These are phyloP conservation scores for Echium plantagineum DNA, from an alignment of 257 asterid genomes.

Conservation along the genomic window DNA sequence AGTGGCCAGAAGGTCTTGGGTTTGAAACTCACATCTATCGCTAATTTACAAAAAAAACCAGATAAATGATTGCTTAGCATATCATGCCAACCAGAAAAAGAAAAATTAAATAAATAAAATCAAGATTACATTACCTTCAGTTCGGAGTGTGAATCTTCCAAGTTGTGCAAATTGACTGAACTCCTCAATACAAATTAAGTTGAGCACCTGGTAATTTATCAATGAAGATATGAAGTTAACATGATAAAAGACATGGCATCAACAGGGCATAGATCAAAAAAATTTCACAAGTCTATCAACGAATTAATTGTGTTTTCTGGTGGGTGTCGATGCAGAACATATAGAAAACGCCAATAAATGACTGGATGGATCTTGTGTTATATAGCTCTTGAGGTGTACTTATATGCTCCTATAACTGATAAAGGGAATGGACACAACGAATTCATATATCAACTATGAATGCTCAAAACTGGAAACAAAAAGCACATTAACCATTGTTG, in stretches of 20 bases:
- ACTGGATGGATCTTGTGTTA: neutral
- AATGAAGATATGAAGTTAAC: neutral
- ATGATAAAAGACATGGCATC: no score
- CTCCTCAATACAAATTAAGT: constrained; percentile 69
- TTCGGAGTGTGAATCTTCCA: constrained; percentile 92
- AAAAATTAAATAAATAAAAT: neutral
- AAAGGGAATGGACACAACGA: neutral
- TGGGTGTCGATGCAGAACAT: no score
- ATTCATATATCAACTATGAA: no score
- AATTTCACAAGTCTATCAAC: neutral
- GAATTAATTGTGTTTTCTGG: no score
- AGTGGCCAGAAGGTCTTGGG: no score
- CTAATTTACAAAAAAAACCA: no score
- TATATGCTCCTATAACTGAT: neutral
- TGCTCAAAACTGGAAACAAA: no score
- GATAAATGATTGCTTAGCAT: no score
- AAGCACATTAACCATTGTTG: neutral
- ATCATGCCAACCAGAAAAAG: no score
- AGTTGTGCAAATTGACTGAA: constrained; percentile 68
- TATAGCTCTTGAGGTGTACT: no score
- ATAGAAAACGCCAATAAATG: neutral
- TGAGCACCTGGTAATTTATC: constrained; percentile 48
- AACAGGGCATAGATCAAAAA: neutral
- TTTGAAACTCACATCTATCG: no score
- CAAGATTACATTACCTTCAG: constrained; percentile 47